phyloP scores from a whole-genome alignment of 2,329 filamentous ascomycete species.

The Monosporascus ibericus region DNA sequence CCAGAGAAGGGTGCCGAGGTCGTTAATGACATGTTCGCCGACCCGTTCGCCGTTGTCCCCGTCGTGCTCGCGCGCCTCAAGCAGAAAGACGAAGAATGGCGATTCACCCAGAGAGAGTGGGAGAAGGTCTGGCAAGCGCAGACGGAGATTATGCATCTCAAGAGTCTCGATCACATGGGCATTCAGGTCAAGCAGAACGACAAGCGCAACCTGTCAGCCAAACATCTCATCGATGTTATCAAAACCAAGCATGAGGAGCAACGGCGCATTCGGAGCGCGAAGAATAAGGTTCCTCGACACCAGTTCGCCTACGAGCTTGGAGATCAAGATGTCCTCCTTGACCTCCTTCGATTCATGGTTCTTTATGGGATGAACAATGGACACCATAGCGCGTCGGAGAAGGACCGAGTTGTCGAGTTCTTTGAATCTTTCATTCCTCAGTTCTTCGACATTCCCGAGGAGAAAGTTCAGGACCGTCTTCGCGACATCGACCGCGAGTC shows the following conservation, averaged over 20 bases:
- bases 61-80: slow-evolving; percentile 85
- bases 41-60: slow-evolving; percentile 82
- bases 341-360: slow-evolving; percentile 57
- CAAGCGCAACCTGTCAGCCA: slow-evolving; percentile 85
- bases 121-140: slow-evolving; percentile 98
- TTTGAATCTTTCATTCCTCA: slow-evolving; percentile 69
- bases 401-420: slow-evolving; percentile 68
- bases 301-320: slow-evolving; percentile 73
- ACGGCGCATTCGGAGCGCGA: slow-evolving; percentile 62
- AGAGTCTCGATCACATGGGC: slow-evolving; percentile 93
- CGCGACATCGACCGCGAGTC: slow-evolving; percentile 64
- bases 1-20: slow-evolving; percentile 77
- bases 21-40: slow-evolving; percentile 76
- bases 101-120: slow-evolving; percentile 94
- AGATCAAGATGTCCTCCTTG: slow-evolving; percentile 62
- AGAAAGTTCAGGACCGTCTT: slow-evolving; percentile 60
- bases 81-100: slow-evolving; percentile 96
- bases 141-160: slow-evolving; percentile 90
- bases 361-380: slow-evolving; percentile 62
- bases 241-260: slow-evolving; percentile 91
- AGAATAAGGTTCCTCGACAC: slow-evolving; percentile 55
- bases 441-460: slow-evolving; percentile 71
- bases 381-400: slow-evolving; percentile 65
- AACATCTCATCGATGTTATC: slow-evolving; percentile 84
- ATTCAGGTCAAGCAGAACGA: slow-evolving; percentile 83